phyloP scores from a whole-genome alignment of 106 monocot genomes.

The Acorus gramineus region DNA sequence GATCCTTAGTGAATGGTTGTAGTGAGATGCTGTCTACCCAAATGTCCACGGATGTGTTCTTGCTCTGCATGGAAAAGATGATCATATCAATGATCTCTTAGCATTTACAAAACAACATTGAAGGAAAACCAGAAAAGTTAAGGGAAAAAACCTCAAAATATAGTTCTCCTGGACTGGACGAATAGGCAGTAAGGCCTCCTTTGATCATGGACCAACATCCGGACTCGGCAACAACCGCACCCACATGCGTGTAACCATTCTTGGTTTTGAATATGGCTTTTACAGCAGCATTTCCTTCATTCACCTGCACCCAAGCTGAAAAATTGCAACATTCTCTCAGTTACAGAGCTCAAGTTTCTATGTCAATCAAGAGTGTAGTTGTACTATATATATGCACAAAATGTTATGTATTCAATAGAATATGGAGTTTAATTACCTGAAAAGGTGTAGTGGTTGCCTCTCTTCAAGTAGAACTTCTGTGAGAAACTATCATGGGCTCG shows the following conservation, averaged over 20 bases:
- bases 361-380: background rate
- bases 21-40: slow-evolving; percentile 83
- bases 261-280: slow-evolving; percentile 29
- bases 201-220: slow-evolving; percentile 90
- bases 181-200: slow-evolving; percentile 54
- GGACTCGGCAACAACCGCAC: slow-evolving; percentile 31
- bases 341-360: background rate
- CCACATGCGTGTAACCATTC: slow-evolving; percentile 25
- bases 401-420: background rate
- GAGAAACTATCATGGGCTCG: slow-evolving; percentile 30
- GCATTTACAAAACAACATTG: background rate
- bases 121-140: background rate
- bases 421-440: slow-evolving; percentile 34
- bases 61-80: slow-evolving; percentile 21
- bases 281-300: slow-evolving; percentile 19
- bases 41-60: slow-evolving; percentile 32
- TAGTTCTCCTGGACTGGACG: slow-evolving; percentile 37
- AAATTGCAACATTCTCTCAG: background rate
- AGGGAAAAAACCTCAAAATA: slow-evolving; percentile 43
- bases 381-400: background rate
- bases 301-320: slow-evolving; percentile 63
- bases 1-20: slow-evolving; percentile 62
- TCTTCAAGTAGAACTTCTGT: slow-evolving; percentile 37
- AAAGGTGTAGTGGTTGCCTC: slow-evolving; percentile 50
- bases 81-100: background rate